Percentiles rank a stretch among this genome's conserved stretches.
These are phyloP conservation scores for Backusella westeae DNA, from an alignment of 192 early-diverging fungal genomes.

Conservation along the genomic window DNA sequence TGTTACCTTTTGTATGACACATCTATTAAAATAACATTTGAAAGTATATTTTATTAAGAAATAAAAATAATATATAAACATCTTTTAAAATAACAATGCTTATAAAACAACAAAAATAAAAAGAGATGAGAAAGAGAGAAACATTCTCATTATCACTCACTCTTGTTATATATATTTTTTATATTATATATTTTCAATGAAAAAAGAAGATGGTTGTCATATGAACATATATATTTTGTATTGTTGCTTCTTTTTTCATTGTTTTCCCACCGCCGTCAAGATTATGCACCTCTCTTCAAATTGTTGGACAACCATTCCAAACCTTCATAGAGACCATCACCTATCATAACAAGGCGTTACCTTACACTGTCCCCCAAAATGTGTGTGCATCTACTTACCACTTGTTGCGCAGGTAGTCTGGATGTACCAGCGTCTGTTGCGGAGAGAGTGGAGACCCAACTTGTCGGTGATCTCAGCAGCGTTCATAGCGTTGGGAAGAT, in stretches of 20 bases:
- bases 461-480: slow-evolving; percentile 92
- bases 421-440: slow-evolving; percentile 89
- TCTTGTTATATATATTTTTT: not conserved
- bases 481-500: slow-evolving; percentile 95
- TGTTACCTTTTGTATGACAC: not conserved
- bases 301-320: slow-evolving; percentile 89
- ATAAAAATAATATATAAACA: not conserved
- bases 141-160: not conserved
- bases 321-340: slow-evolving; percentile 98
- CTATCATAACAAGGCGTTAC: slow-evolving; percentile 30
- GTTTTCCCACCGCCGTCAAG: not conserved
- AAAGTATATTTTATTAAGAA: not conserved
- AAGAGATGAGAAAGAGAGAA: too few relatives aligned
- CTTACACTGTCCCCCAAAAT: not conserved
- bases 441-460: slow-evolving; percentile 82
- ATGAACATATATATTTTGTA: not conserved
- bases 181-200: not conserved
- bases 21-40: not conserved
- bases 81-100: not conserved
- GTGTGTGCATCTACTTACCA: slow-evolving; percentile 35
- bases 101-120: not conserved
- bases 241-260: not conserved
- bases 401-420: slow-evolving; percentile 83
- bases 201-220: not conserved
- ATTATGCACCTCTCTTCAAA: slow-evolving; percentile 43